Evolutionary conservation across 345 rosid genomes (phyloP), one percentile per base, ranked within the genome.

Genomic region (Ricinus communis): DNA sequence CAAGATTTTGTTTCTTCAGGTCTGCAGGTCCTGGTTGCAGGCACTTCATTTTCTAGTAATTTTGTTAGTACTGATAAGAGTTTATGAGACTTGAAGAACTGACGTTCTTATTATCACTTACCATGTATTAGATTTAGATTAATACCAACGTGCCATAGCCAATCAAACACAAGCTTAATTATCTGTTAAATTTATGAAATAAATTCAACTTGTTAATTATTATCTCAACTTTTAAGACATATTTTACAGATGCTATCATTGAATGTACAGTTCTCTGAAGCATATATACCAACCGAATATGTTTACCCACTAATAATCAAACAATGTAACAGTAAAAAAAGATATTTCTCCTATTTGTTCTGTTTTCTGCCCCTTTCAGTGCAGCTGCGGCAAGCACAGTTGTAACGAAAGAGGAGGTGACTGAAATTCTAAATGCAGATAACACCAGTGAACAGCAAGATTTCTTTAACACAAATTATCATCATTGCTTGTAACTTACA

Each of bases 401-500:
- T 49, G 6, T 15, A 59, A 9, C 41, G 19, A 18, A 67, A 3
- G 7, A 25, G 9, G 0, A 11, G 45, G 1, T 41, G 22, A 69
- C 11, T 25, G 1, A 41, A 27, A 55, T 43, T 16, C 41, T 19
- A 57, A 38, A 38, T 52, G 31, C 22, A 36, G 21, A 40, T 59
- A n/a, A 60, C 19, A 58, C 45, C 25, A 12, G 18, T 10, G 45
- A 41, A 10, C 19, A 33, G 14, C 22, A 68, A 2, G 1, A 59
- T 40, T 30, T 27, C 12, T 65, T 72, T 21, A 56, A 4, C 28
- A 55, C 15, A 33, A 22, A 33, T 64, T 9, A 49, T 21, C 41
- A 47, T 66, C 21, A 16, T 18, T 33, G 0, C 45, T 0, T 18
- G 4, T 52, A 36, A 81, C 97, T 84, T 64, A 90, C 98, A 21